Percentiles rank a stretch among this genome's conserved stretches.
Conservation (phyloP, 148 eudicot species). For the Simmondsia chinensis region DNA sequence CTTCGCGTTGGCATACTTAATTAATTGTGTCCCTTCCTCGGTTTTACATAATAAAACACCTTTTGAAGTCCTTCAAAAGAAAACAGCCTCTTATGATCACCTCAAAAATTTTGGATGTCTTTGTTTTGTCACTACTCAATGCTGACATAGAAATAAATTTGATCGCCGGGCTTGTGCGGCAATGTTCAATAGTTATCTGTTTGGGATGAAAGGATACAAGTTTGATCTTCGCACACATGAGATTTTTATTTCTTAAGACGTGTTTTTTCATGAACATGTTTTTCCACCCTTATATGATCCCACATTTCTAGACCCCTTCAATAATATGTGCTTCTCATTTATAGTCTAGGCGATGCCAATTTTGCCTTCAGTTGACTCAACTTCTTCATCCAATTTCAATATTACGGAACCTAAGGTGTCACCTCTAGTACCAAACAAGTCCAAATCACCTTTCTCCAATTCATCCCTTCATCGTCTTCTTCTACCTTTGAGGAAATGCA, state of each 20-base stretch:
- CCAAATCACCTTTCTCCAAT: no score
- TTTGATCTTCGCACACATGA: not conserved
- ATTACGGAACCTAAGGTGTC: no score
- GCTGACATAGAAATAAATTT: not conserved
- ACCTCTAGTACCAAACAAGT: no score
- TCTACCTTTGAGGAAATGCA: no score
- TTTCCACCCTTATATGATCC: not conserved
- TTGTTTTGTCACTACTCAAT: not conserved
- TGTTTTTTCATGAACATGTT: not conserved
- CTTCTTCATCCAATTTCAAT: no score
- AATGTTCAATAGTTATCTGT: not conserved
- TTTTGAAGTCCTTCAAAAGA: not conserved
- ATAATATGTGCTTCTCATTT: no score
- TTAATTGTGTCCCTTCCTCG: not conserved
- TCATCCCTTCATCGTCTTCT: no score
- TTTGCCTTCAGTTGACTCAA: no score
- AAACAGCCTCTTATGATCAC: not conserved
- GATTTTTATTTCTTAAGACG: not conserved
- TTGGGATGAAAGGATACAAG: not conserved
- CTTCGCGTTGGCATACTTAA: not conserved
- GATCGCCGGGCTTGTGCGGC: not conserved
- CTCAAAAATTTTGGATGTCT: not conserved
- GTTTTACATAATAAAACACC: not conserved
- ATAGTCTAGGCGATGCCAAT: no score
- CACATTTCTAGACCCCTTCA: no score